Percentiles rank a stretch among this genome's conserved stretches.
phyloP scores from a whole-genome alignment of 306 rosid species.

The Castanea mollissima region DNA sequence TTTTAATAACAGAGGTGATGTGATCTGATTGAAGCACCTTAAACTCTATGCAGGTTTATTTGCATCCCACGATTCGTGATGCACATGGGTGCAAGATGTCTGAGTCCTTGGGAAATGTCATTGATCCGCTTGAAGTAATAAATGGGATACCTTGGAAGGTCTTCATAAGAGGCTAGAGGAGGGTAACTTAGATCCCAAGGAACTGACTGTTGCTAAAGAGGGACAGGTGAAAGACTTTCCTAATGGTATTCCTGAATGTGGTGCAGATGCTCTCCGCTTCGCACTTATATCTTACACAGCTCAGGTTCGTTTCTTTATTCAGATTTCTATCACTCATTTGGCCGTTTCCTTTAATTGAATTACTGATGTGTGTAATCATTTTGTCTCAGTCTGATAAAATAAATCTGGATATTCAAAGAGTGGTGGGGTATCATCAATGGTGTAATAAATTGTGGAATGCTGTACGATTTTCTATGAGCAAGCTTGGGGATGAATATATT shows the following conservation, averaged over 20 bases:
- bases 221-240: conserved; percentile 94
- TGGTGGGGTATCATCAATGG: conserved; percentile 95
- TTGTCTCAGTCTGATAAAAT: conserved; percentile 87
- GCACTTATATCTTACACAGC: conserved; percentile 91
- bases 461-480: conserved; percentile 84
- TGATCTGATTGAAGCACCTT: not conserved
- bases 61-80: conserved; percentile 99
- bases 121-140: conserved; percentile 93
- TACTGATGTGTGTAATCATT: not conserved
- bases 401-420: conserved; percentile 91
- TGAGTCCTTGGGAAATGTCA: conserved; percentile 92
- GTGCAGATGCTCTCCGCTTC: conserved; percentile 94
- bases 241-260: conserved; percentile 88
- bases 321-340: conserved; percentile 1
- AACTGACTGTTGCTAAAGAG: conserved; percentile 66
- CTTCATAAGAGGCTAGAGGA: conserved; percentile 80
- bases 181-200: conserved; percentile 88
- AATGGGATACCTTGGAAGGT: conserved; percentile 79
- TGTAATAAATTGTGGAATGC: conserved; percentile 98
- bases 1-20: not conserved
- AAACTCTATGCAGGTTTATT: conserved; percentile 61
- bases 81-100: conserved; percentile 99
- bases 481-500: conserved; percentile 80
- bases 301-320: conserved; percentile 53
- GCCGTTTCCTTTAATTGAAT: not conserved